Evolutionary conservation across 1,139 yeast genomes (phyloP).

Genomic region (Tardiomyces depauwii): DNA sequence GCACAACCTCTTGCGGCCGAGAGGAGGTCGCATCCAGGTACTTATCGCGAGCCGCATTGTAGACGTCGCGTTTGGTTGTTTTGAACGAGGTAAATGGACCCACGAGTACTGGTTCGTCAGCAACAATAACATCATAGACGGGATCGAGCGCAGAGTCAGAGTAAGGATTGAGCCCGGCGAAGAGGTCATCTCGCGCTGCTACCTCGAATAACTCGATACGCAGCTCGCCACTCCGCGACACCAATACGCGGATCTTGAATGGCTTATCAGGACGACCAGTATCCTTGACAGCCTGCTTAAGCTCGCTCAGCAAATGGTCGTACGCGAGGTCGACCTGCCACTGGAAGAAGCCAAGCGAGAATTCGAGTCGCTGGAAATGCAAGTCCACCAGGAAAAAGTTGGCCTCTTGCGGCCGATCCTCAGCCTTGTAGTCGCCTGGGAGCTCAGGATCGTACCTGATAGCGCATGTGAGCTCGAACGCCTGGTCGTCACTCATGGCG

Average conservation of each 20-base stretch:
- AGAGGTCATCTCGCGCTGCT: conserved; percentile 28
- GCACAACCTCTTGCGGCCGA: conserved; percentile 53
- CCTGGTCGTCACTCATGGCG: neutral
- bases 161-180: conserved; percentile 29
- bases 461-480: neutral
- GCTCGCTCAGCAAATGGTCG: conserved; percentile 32
- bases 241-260: conserved; percentile 49
- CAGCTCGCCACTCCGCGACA: conserved; percentile 38
- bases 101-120: conserved; percentile 38
- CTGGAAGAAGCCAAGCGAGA: conserved; percentile 43
- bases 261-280: conserved; percentile 25
- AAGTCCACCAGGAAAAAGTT: conserved; percentile 45
- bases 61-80: conserved; percentile 62
- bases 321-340: conserved; percentile 36
- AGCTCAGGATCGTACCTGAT: neutral
- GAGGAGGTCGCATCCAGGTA: conserved; percentile 27
- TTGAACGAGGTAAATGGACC: conserved; percentile 84
- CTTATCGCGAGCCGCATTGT: conserved; percentile 49
- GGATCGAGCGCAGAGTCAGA: conserved; percentile 19
- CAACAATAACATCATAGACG: conserved; percentile 52
- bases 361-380: conserved; percentile 50
- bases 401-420: conserved; percentile 15
- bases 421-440: conserved; percentile 17
- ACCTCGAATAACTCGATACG: conserved; percentile 40
- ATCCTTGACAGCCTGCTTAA: conserved; percentile 32